phyloP scores from a whole-genome alignment of 306 rosid species.

The Amphicarpaea edgeworthii region DNA sequence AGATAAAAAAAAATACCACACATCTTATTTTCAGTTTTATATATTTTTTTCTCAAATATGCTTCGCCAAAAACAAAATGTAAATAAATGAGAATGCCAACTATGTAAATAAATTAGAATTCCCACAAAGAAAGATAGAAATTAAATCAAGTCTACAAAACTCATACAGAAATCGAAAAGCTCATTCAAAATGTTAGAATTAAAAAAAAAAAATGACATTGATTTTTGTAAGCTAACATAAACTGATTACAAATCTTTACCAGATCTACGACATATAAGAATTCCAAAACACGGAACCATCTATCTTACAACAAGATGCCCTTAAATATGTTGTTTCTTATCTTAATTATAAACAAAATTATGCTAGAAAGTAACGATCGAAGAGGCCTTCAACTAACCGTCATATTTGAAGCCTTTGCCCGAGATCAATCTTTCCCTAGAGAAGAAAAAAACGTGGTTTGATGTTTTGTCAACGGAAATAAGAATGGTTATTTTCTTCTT shows the following conservation, averaged over 20 bases:
- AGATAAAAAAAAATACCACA: not conserved
- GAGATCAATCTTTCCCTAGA: conserved; percentile 4
- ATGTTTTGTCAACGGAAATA: not conserved
- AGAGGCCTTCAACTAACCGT: conserved; percentile 26
- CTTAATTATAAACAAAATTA: not conserved
- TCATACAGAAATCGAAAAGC: not conserved
- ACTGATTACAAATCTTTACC: not conserved
- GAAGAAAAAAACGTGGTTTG: not conserved
- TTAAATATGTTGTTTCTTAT: conserved; percentile 1
- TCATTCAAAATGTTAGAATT: not conserved
- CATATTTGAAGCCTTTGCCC: not conserved
- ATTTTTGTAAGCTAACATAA: not conserved
- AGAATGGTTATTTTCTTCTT: not conserved
- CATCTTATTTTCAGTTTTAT: not conserved
- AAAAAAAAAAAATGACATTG: not conserved
- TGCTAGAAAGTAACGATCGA: not conserved
- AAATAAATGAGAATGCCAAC: not conserved
- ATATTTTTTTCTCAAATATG: not conserved
- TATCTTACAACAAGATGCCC: not conserved
- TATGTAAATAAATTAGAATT: not conserved
- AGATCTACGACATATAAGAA: not conserved
- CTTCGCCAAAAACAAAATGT: not conserved
- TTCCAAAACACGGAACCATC: conserved; percentile 5
- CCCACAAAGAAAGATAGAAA: not conserved
- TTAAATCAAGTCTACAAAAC: not conserved